A percentile compares a stretch with the other conserved stretches of the same genome.
Evolutionary conservation across 2,329 filamentous ascomycete genomes (phyloP).

Genomic region (Ophiostoma quercus): DNA sequence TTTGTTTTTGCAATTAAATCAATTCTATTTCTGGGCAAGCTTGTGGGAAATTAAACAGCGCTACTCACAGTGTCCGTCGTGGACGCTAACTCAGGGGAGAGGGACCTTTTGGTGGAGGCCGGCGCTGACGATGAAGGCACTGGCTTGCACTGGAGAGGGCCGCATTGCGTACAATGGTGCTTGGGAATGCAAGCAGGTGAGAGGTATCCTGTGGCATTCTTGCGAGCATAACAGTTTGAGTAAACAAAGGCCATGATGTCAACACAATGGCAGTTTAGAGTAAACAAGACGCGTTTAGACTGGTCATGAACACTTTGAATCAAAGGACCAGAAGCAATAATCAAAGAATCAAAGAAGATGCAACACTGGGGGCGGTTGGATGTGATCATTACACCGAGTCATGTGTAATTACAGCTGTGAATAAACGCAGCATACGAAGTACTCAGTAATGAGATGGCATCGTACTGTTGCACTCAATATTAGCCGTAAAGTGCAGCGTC

Average conservation of each 20-base stretch:
- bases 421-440: too few relatives aligned
- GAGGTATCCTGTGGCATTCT: constrained; percentile 7
- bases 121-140: constrained; percentile 7
- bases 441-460: neutral
- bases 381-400: constrained; percentile 6
- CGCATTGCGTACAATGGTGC: neutral
- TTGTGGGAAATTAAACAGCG: constrained; percentile 29
- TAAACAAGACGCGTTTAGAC: neutral
- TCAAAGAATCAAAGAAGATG: neutral
- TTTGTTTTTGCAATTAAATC: neutral
- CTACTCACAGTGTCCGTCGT: constrained; percentile 20
- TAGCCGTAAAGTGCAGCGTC: neutral
- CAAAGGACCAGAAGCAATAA: too few relatives aligned
- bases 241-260: neutral
- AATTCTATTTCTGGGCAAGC: constrained; percentile 17
- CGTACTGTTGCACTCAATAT: neutral
- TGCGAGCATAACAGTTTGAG: neutral
- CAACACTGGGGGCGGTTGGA: neutral
- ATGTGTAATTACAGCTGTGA: neutral
- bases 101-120: constrained; percentile 20
- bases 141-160: neutral
- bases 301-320: neutral
- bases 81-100: constrained; percentile 28
- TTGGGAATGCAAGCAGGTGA: neutral
- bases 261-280: neutral